phyloP scores from a whole-genome alignment of 768 basidiomycete genomes.

The Daedaleopsis sinensis region DNA sequence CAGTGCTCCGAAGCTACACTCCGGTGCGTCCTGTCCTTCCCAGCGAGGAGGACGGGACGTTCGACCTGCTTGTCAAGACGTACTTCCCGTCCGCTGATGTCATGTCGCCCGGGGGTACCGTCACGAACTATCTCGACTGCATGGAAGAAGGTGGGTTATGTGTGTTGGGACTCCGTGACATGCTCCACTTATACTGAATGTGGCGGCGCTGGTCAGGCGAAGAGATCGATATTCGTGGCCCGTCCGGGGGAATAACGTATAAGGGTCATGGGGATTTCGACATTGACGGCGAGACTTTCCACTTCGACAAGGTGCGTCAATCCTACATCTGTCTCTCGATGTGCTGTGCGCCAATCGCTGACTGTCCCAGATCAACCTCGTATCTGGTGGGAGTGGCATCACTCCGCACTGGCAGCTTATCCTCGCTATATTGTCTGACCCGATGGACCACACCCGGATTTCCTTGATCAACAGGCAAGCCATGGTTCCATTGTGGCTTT shows the following conservation, averaged over 20 bases:
- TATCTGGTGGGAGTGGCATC: slow-evolving; percentile 25
- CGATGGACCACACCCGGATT: slow-evolving; percentile 20
- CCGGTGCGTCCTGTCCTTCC: slow-evolving; percentile 25
- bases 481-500: too few species aligned
- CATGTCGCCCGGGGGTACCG: slow-evolving; percentile 24
- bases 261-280: slow-evolving; percentile 20
- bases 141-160: slow-evolving; percentile 21
- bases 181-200: neutral
- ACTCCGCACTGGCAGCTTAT: slow-evolving; percentile 32
- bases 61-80: slow-evolving; percentile 29
- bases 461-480: slow-evolving; percentile 26
- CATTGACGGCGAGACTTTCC: slow-evolving; percentile 17
- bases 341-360: too few species aligned
- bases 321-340: neutral
- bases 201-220: slow-evolving; percentile 12
- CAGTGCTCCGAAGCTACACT: slow-evolving; percentile 24
- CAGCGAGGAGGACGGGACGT: slow-evolving; percentile 26
- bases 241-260: slow-evolving; percentile 25
- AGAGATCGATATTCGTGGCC: slow-evolving; percentile 27
- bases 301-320: slow-evolving; percentile 18
- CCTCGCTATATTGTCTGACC: slow-evolving; percentile 22
- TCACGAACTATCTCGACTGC: slow-evolving; percentile 28
- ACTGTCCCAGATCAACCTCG: slow-evolving; percentile 24
- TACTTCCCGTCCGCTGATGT: slow-evolving; percentile 20
- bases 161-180: neutral